phyloP scores from a whole-genome alignment of 129 eudicot genomes.

The Helianthus tuberosus region DNA sequence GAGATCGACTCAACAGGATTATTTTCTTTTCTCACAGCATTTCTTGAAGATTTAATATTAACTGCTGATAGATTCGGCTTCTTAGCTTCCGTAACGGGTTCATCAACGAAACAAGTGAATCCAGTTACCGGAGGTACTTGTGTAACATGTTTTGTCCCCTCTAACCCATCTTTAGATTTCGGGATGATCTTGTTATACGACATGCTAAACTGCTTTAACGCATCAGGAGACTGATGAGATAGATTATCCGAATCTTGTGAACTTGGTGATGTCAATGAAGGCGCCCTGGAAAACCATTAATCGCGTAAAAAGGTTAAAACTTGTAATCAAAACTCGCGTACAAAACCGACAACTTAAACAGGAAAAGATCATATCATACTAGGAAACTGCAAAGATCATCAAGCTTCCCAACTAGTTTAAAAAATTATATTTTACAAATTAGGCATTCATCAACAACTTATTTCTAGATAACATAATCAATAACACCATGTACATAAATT shows the following conservation, averaged over 20 bases:
- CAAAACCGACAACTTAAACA: constrained; percentile 6
- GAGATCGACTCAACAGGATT: constrained; percentile 32
- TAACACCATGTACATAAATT: background rate
- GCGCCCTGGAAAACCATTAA: constrained; percentile 46
- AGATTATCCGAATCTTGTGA: constrained; percentile 30
- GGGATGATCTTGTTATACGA: constrained; percentile 64
- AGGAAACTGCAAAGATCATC: background rate
- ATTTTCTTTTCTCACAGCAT: constrained; percentile 34
- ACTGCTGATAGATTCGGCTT: constrained; percentile 33
- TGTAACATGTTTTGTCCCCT: constrained; percentile 61
- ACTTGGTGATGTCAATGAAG: constrained; percentile 37
- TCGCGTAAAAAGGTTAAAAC: constrained; percentile 10
- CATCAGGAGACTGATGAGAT: constrained; percentile 44
- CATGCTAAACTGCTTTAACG: constrained; percentile 58
- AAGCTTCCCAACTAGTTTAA: no score
- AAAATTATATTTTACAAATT: background rate
- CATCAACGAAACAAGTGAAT: constrained; percentile 66
- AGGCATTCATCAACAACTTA: constrained; percentile 6
- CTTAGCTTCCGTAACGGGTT: constrained; percentile 34
- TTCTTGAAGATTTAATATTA: constrained; percentile 23
- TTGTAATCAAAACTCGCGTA: background rate
- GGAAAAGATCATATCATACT: constrained; percentile 11
- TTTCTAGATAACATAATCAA: background rate
- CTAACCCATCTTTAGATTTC: constrained; percentile 47
- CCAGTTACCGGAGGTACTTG: constrained; percentile 65